These are phyloP conservation scores for Buddleja alternifolia DNA, from an alignment of 257 asterid species.

Conservation along the genomic window DNA sequence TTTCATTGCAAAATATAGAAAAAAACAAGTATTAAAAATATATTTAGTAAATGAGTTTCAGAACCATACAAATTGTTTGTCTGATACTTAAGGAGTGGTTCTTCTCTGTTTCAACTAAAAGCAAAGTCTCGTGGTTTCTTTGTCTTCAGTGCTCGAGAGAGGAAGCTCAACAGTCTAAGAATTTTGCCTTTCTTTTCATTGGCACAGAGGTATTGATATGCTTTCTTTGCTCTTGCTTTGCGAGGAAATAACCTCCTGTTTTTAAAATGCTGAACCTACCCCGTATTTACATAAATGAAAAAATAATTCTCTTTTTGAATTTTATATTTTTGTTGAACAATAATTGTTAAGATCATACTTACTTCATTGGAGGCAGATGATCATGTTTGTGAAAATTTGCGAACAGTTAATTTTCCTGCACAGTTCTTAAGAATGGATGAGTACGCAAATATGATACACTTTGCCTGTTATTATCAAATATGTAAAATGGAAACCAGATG, in stretches of 20 bases:
- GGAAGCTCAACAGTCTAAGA: constrained; percentile 57
- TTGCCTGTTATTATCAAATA: constrained; percentile 19
- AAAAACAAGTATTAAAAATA: not conserved
- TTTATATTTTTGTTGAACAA: constrained; percentile 13
- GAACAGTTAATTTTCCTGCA: not conserved
- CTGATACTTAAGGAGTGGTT: constrained; percentile 1
- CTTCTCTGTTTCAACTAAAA: constrained; percentile 21
- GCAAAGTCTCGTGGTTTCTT: constrained; percentile 23
- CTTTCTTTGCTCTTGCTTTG: constrained; percentile 3
- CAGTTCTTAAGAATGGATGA: constrained; percentile 20
- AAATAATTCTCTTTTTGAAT: constrained; percentile 9
- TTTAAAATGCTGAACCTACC: constrained; percentile 10
- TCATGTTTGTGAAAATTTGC: constrained; percentile 19
- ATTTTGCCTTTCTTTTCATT: constrained; percentile 77
- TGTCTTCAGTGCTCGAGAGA: constrained; percentile 68
- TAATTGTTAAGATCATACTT: constrained; percentile 15
- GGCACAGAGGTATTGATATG: constrained; percentile 72
- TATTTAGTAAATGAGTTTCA: not conserved
- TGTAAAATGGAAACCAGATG: not conserved
- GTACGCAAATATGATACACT: constrained; percentile 17
- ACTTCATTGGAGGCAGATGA: constrained; percentile 24
- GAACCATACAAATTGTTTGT: not conserved
- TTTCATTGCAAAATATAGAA: constrained; percentile 14
- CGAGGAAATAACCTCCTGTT: constrained; percentile 7
- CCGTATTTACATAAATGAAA: not conserved